Conservation (phyloP, 495 filamentous ascomycete species). For the Stereocaulon alpinum region DNA sequence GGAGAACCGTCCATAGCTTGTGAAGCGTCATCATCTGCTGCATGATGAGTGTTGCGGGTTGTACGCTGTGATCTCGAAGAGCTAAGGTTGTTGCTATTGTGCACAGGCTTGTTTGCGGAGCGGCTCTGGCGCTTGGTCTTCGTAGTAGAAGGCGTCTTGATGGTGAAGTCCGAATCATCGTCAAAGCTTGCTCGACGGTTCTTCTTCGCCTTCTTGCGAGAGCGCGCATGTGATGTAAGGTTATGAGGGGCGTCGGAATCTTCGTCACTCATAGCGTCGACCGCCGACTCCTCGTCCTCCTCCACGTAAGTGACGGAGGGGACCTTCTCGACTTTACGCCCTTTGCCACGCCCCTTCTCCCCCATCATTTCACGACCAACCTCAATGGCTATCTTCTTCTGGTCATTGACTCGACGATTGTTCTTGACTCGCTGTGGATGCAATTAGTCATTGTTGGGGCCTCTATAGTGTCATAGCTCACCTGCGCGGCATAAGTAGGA, state of each 20-base stretch:
- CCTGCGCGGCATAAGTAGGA: constrained; percentile 20
- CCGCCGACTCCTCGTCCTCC: constrained; percentile 4
- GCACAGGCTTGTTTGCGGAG: neutral
- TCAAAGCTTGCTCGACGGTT: neutral
- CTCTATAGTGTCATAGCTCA: neutral
- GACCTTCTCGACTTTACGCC: neutral
- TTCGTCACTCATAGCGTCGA: neutral
- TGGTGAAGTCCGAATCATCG: neutral
- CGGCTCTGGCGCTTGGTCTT: constrained; percentile 1
- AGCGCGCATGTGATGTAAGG: neutral
- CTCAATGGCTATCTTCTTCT: constrained; percentile 17
- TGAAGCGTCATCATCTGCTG: neutral
- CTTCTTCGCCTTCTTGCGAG: constrained; percentile 3
- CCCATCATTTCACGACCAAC: constrained; percentile 15
- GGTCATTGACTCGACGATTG: constrained; percentile 23
- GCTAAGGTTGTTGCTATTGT: neutral
- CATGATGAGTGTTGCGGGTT: neutral
- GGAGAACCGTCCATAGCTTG: neutral
- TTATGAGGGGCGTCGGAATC: neutral
- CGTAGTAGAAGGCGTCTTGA: neutral
- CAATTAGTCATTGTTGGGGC: neutral
- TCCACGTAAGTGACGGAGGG: neutral
- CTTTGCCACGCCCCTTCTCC: constrained; percentile 15
- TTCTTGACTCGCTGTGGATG: constrained; percentile 16
- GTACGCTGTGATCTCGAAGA: neutral